Base-by-base conservation (phyloP, 768 basidiomycete species). In the Tylopilus plumbeoviolaceoides region DNA sequence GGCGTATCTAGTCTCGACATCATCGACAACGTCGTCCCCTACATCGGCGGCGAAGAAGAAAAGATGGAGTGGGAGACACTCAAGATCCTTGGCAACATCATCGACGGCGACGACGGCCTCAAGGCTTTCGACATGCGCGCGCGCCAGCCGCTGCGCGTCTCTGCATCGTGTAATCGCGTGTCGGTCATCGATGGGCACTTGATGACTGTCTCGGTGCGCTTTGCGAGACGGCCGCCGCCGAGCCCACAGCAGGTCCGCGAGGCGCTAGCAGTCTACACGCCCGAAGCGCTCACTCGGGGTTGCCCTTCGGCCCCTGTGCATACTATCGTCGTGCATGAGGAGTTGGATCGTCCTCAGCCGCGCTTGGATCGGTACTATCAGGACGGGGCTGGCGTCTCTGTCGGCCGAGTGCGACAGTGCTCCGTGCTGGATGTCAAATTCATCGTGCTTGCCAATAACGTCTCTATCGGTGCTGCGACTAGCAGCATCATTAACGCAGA, bases 41-140 rank as follows among this genome's bases (percentile, higher is more conserved):
- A 90, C 71, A 98, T 99, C 69, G 72, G 81, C 17, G 92, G 95
- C 45, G 95, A 98, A 65, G 90, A 93, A 63, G 97, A 98, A 67
- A 99, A 98, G 69, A 93, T 98, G 59, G 95, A 99, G 69, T 99
- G 97, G 97, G 97, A 99, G 74, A 87, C 91, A 7, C 80, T 89
- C 62, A 99, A 98, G 76, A 99, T 99, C 63, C 83, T 99, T 20
- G 95, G 97, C 21, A 92, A 87, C 3, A 62, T 98, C 51, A 62
- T 75, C 3, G 74, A 80, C 23, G 76, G 76, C 45, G 83, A 85
- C 51, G 73, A 77, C 30, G 80, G 78, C 2, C 58, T 67, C 6
- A 80, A 78, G 52, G 63, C 79, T 11, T 98, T 97, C 69, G 95
- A 97, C 66, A 85, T 91, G 81, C 93, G 93, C 72, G 72, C 83